Evolutionary conservation across 2,329 filamentous ascomycete genomes (phyloP), one percentile per base, ranked within the genome.

Genomic region (Pseudogymnoascus sp.): DNA sequence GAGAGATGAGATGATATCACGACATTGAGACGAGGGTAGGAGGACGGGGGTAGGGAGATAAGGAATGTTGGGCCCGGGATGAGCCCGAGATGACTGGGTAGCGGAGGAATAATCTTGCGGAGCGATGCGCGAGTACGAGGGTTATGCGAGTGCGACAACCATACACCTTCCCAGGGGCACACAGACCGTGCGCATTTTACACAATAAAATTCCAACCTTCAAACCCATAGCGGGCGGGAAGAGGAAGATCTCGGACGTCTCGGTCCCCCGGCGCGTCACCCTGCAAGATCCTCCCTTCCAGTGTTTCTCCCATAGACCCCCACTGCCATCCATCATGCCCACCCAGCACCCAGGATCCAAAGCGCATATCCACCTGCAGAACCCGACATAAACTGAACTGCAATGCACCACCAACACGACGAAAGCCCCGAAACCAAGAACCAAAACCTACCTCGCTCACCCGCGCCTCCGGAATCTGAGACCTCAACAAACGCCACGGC

Each of bases 321-420:
- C 22, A 25, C 22, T 5, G 22, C 9, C 8, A 14, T 4, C n/a
- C 22, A 11, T 50, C 43, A 25, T 30, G 16, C 8, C 8, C 4
- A 50, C 43, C 43, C 43, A 50, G 43, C 25, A 30, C 25, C 43
- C 43, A 50, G 43, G 43, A 50, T 50, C 25, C 22, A 50, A 50
- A 50, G 25, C 43, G 43, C 43, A 50, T 54, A 18, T 25, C 14
- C 25, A 33, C 43, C 43, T 33, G 43, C 43, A 54, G 43, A 54
- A 8, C 18, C 43, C 43, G 25, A 54, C 43, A 54, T 54, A 25
- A 54, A 25, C 43, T 54, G 25, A 54, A 18, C 25, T 25, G 22
- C 22, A 25, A 25, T 5, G 22, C 43, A 16, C 28, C 25, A 33
- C 28, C n/a, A 30, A 30, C n/a, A 33, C 12, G 2, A 30, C 5